Percentiles rank a stretch among this genome's conserved stretches.
Conservation (phyloP, 1,284 basidiomycete species). For the Ceratobasidium sp. region DNA sequence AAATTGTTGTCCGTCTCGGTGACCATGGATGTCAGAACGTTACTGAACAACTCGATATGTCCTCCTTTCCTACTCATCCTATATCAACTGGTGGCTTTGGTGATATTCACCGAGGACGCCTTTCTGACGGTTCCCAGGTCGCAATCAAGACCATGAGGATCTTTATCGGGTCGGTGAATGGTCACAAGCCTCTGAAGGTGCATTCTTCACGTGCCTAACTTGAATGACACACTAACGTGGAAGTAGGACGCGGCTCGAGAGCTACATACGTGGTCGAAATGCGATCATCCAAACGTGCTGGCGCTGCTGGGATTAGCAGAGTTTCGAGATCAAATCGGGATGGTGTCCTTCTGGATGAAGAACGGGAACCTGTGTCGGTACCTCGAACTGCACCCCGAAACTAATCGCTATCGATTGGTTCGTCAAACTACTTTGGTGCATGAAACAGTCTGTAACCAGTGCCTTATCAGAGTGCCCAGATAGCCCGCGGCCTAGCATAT, state of each 20-base stretch:
- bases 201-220: neutral
- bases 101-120: constrained; percentile 2
- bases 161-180: neutral
- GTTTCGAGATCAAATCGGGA: neutral
- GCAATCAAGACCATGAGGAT: neutral
- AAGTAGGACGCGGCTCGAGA: constrained; percentile 13
- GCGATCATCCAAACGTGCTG: constrained; percentile 12
- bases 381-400: neutral
- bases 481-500: neutral
- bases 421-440: neutral
- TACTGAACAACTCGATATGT: neutral
- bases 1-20: neutral
- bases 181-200: neutral
- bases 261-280: constrained; percentile 13
- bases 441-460: neutral
- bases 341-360: constrained; percentile 11
- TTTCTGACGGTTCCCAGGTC: neutral
- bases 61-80: neutral
- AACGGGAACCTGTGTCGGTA: neutral
- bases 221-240: neutral
- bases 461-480: neutral
- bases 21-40: neutral
- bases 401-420: neutral
- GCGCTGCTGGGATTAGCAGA: constrained; percentile 3
- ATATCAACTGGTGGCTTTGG: neutral